Conservation (phyloP, 495 filamentous ascomycete genomes). For the Antarctomyces pellizariae region DNA sequence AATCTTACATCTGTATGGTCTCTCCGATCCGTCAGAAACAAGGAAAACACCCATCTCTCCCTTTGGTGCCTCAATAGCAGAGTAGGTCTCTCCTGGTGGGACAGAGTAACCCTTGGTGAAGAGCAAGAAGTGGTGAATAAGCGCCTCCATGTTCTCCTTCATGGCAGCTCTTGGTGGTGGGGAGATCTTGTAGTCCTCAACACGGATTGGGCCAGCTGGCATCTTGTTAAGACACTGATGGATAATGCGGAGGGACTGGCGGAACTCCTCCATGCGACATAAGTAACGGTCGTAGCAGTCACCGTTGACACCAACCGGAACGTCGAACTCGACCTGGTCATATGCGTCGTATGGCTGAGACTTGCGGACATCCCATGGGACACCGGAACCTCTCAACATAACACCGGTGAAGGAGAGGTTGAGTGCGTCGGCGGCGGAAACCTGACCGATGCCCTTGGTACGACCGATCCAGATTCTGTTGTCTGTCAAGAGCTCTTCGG, state of each 20-base stretch:
- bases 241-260: conserved; percentile 91
- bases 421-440: conserved; percentile 74
- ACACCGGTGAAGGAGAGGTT: conserved; percentile 93
- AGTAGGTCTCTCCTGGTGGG: conserved; percentile 96
- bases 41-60: conserved; percentile 98
- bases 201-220: conserved; percentile 77
- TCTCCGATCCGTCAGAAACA: conserved; percentile 89
- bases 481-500: conserved; percentile 93
- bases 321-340: conserved; percentile 91
- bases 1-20: conserved; percentile 95
- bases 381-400: conserved; percentile 90
- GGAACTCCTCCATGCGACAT: conserved; percentile 99
- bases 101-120: conserved; percentile 97
- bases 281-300: conserved; percentile 99
- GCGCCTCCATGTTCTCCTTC: conserved; percentile 99
- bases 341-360: conserved; percentile 93
- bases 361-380: conserved; percentile 97
- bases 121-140: conserved; percentile 97
- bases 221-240: conserved; percentile 98
- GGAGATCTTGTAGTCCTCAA: conserved; percentile 98
- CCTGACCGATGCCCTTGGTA: conserved; percentile 77
- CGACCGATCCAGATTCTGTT: conserved; percentile 97
- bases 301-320: conserved; percentile 86
- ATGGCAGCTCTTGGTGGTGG: conserved; percentile 90
- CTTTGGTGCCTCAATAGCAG: conserved; percentile 93